Base-by-base conservation (phyloP, 2,329 filamentous ascomycete genomes). In the Penicillium fuscoglaucum region DNA sequence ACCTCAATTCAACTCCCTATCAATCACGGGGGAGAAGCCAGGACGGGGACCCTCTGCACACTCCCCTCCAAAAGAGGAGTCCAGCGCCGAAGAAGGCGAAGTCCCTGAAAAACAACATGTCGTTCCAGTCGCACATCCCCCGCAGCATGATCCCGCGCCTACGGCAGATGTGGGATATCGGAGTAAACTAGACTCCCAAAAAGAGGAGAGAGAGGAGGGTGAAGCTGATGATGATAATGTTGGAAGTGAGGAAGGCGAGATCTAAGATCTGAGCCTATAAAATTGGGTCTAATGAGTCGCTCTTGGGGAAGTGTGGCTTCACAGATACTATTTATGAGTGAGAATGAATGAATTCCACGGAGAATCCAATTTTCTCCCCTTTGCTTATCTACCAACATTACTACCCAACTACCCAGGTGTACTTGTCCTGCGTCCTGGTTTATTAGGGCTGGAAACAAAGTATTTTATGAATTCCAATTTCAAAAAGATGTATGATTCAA, bases 181-280 rank as follows among this genome's bases (percentile, higher is more conserved):
- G 46, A 48, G 46, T 48, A 35, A 48, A 48, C 1, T 26, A 35
- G 31, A 48, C 21, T 35, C 46, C 29, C 29, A 17, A 13, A 4
- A 2, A 7, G 46, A 44, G 3, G 45, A 31, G 60, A 65, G 55
- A 52, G 59, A 46, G 21, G 48, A 54, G 17, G 45, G 17, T 31
- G 68, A 65, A 15, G 39, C 17, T 21, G 70, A 70, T 21, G 74
- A 75, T 43, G 74, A 69, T 26, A 73, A 75, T 7, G 74, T 69
- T 29, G 75, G 76, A 4, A 78, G 76, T 52, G 77, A 79, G 61
- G 77, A 78, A 55, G 76, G 77, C 15, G 77, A 79, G 59, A 66
- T 78, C 37, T 78, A 61, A 19, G 10, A 13, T 21, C 33, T n/a
- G 29, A 47, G 8, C 15, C 28, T 17, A 15, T 12, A 33, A 17